Percentiles rank a stretch among this genome's conserved stretches.
Evolutionary conservation across 2,329 filamentous ascomycete genomes (phyloP).

Genomic region (Hansfordia pulvinata): DNA sequence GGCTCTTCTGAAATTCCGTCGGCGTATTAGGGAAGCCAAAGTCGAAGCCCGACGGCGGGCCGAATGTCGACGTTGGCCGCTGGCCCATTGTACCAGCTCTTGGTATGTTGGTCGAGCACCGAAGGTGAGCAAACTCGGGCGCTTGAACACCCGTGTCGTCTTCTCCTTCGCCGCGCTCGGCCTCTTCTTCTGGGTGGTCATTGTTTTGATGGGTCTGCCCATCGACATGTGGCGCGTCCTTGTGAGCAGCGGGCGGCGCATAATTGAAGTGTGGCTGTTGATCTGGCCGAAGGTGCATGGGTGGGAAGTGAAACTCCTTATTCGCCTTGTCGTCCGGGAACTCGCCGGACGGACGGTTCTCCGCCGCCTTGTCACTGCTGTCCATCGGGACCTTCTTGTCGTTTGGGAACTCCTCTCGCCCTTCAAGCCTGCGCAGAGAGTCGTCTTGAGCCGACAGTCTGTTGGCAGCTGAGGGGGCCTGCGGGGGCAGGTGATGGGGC

Average conservation of each 20-base stretch:
- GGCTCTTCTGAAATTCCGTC: slow-evolving; percentile 74
- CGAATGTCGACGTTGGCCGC: slow-evolving; percentile 42
- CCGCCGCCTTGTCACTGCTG: slow-evolving; percentile 29
- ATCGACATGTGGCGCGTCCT: slow-evolving; percentile 10
- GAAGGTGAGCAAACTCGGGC: slow-evolving; percentile 44
- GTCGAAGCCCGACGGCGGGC: slow-evolving; percentile 51
- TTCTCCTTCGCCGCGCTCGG: slow-evolving; percentile 9
- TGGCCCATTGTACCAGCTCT: slow-evolving; percentile 11
- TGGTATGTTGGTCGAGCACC: slow-evolving; percentile 25
- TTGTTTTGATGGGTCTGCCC: no score
- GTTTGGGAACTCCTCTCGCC: slow-evolving; percentile 23
- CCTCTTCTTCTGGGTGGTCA: no score
- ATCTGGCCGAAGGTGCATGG: slow-evolving; percentile 30
- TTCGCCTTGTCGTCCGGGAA: slow-evolving; percentile 20
- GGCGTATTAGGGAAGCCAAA: slow-evolving; percentile 76
- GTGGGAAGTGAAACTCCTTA: slow-evolving; percentile 45
- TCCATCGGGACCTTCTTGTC: no score
- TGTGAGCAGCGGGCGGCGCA: slow-evolving; percentile 24
- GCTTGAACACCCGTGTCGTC: slow-evolving; percentile 15
- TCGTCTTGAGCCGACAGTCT: slow-evolving; percentile 26
- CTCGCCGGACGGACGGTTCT: no score
- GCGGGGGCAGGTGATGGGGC: slow-evolving; percentile 28
- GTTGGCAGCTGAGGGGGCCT: slow-evolving; percentile 17
- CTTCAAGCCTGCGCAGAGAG: slow-evolving; percentile 33
- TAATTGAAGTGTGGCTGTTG: slow-evolving; percentile 44